Evolutionary conservation across 352 stramenopile genomes (phyloP).

Genomic region (Aphanomyces stellatus): DNA sequence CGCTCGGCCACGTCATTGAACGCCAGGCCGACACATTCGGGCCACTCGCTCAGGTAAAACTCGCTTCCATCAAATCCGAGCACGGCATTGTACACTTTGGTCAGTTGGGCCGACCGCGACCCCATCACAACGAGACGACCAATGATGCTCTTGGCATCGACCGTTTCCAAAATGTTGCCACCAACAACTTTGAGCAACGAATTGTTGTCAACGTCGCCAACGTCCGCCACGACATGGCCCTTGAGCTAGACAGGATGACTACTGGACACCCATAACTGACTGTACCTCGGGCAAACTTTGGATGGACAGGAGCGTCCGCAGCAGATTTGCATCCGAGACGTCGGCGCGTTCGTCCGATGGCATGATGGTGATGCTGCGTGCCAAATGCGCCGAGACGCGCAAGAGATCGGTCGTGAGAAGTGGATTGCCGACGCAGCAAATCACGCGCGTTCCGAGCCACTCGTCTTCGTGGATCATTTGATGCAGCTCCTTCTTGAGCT

Average conservation of each 20-base stretch:
- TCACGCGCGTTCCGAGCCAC: slow-evolving; percentile 54
- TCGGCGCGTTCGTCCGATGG: slow-evolving; percentile 65
- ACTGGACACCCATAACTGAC: too few species aligned
- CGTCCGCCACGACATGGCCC: slow-evolving; percentile 4
- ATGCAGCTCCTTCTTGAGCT: slow-evolving; percentile 60
- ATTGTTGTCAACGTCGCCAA: slow-evolving; percentile 13
- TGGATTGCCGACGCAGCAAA: slow-evolving; percentile 71
- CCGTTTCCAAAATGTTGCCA: neutral
- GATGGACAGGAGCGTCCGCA: too few species aligned
- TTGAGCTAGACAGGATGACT: too few species aligned
- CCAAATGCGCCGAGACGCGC: slow-evolving; percentile 65
- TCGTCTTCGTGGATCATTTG: slow-evolving; percentile 50
- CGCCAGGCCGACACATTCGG: neutral
- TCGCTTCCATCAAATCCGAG: neutral
- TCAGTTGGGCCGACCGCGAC: neutral
- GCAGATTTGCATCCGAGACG: slow-evolving; percentile 59
- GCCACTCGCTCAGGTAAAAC: neutral
- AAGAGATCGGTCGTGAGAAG: slow-evolving; percentile 68
- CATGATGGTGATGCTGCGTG: slow-evolving; percentile 76
- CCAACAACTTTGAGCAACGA: neutral
- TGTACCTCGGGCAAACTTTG: too few species aligned
- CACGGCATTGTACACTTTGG: slow-evolving; percentile 7
- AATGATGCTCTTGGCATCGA: neutral
- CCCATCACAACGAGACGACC: slow-evolving; percentile 9
- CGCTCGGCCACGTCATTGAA: neutral